Evolutionary conservation across 345 rosid species (phyloP).

Genomic region (Eucalyptus fibrosa): DNA sequence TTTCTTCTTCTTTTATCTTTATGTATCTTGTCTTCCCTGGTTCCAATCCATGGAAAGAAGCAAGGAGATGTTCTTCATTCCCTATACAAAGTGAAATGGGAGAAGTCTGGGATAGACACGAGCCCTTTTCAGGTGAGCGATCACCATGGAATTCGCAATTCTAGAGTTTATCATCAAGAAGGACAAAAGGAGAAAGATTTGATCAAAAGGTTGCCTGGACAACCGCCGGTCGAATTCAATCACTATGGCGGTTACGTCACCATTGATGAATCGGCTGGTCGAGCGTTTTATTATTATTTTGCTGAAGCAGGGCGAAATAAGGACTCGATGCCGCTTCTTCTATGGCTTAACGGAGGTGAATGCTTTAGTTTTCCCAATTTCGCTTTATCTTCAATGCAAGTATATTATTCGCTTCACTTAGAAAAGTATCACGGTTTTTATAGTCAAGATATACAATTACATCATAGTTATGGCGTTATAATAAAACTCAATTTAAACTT

Average conservation of each 20-base stretch:
- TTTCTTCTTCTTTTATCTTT: background rate
- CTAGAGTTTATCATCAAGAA: background rate
- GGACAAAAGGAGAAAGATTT: constrained; percentile 38
- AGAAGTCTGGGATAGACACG: constrained; percentile 2
- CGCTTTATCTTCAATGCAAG: background rate
- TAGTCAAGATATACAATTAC: background rate
- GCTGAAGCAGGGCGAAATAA: background rate
- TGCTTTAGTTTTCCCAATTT: background rate
- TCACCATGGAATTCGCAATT: background rate
- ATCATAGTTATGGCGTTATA: background rate
- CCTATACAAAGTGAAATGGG: constrained; percentile 9
- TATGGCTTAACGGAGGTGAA: constrained; percentile 5
- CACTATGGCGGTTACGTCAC: constrained; percentile 1
- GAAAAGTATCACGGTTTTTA: background rate
- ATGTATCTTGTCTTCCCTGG: background rate
- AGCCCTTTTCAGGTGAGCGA: background rate
- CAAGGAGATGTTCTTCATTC: constrained; percentile 8
- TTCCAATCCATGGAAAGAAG: background rate
- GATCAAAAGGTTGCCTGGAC: background rate
- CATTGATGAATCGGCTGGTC: background rate
- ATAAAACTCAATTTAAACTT: background rate
- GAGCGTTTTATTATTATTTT: background rate
- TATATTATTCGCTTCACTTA: background rate
- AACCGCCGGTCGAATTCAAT: background rate
- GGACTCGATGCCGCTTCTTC: background rate